phyloP scores from a whole-genome alignment of 495 filamentous ascomycete genomes.

The Cercophora samala region DNA sequence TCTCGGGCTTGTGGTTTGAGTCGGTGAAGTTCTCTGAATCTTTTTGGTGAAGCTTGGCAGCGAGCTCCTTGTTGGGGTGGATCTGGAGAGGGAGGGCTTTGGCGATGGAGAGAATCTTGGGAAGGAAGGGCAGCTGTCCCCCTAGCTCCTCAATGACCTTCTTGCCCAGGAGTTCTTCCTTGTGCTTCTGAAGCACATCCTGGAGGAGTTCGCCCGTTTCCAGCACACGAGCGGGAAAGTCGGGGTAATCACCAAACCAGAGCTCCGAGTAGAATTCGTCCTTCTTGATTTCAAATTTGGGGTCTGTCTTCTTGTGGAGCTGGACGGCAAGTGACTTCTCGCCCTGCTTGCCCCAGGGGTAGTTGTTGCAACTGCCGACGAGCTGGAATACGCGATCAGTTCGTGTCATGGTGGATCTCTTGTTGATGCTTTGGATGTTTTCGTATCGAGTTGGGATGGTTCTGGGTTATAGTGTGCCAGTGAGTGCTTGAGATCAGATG shows the following conservation, averaged over 20 bases:
- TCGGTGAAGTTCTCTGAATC: constrained; percentile 67
- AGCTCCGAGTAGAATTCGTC: constrained; percentile 64
- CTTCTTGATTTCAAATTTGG: constrained; percentile 66
- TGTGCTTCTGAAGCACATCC: constrained; percentile 62
- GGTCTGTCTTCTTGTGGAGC: constrained; percentile 61
- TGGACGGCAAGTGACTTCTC: constrained; percentile 66
- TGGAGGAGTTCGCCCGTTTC: constrained; percentile 61
- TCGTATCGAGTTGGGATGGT: background rate
- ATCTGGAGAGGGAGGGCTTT: constrained; percentile 82
- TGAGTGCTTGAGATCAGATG: background rate
- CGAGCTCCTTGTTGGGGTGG: constrained; percentile 67
- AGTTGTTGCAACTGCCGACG: constrained; percentile 52
- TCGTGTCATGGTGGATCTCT: background rate
- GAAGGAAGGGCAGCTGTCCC: constrained; percentile 66
- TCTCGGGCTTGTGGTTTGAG: constrained; percentile 79
- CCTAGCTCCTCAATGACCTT: constrained; percentile 61
- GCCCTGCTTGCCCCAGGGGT: constrained; percentile 69
- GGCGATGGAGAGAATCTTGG: constrained; percentile 75
- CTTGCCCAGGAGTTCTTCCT: constrained; percentile 61
- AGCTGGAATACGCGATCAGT: constrained; percentile 47
- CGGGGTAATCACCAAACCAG: constrained; percentile 82
- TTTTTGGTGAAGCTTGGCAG: constrained; percentile 57
- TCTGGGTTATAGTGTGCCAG: too few species aligned
- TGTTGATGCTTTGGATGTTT: background rate
- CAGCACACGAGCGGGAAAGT: constrained; percentile 61